These are phyloP conservation scores for Saitozyma podzolica DNA, from an alignment of 768 basidiomycete genomes.

Conservation along the genomic window DNA sequence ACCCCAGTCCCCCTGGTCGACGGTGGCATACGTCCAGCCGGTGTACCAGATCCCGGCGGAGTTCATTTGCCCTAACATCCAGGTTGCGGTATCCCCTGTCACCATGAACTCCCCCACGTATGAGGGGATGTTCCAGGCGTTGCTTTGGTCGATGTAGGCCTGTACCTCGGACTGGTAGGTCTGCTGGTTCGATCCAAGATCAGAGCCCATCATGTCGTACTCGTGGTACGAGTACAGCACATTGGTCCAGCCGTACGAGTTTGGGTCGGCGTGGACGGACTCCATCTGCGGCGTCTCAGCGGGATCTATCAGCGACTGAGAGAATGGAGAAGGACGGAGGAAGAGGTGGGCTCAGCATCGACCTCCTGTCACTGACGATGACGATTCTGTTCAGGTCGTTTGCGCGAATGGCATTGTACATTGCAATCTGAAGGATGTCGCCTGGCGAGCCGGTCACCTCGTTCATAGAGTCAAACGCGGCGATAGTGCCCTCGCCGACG, in stretches of 20 bases:
- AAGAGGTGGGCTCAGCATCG: too few species aligned
- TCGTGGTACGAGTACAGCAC: constrained; percentile 47
- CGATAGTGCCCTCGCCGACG: constrained; percentile 37
- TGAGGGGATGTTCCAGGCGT: constrained; percentile 34
- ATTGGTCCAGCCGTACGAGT: constrained; percentile 43
- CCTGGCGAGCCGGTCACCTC: constrained; percentile 41
- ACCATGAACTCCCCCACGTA: constrained; percentile 48
- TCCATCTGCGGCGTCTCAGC: constrained; percentile 17
- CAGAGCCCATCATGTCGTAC: constrained; percentile 43
- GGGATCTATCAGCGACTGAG: too few species aligned
- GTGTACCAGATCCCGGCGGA: constrained; percentile 30
- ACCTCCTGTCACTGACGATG: neutral
- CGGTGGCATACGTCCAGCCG: constrained; percentile 35
- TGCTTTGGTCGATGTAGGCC: constrained; percentile 19
- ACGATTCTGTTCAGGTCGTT: constrained; percentile 43
- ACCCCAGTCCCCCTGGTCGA: constrained; percentile 35
- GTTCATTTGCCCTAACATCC: constrained; percentile 39
- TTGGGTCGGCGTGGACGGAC: constrained; percentile 38
- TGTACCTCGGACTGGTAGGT: constrained; percentile 14
- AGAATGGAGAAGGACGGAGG: too few species aligned
- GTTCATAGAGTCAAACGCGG: constrained; percentile 44
- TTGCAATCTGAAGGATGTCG: constrained; percentile 40
- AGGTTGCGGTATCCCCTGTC: constrained; percentile 27
- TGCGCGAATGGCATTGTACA: constrained; percentile 42
- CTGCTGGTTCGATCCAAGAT: constrained; percentile 24